phyloP scores from a whole-genome alignment of 1,139 yeast species.

The Casaregolazyma lundiana region DNA sequence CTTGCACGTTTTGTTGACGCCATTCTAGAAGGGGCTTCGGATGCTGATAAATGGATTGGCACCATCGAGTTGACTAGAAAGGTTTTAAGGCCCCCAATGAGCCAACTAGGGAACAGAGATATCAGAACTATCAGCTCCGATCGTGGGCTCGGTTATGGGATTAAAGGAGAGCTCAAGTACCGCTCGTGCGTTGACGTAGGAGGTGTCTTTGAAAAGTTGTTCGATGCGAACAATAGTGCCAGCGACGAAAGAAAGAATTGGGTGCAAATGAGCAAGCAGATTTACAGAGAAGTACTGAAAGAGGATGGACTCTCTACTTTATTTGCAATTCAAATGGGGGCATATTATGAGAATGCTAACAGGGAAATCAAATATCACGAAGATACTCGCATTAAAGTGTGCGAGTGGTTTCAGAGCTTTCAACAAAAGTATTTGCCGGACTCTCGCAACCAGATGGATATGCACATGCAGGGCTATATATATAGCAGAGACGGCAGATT shows the following conservation, averaged over 20 bases:
- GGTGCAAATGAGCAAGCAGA: no score
- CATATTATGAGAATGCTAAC: background rate
- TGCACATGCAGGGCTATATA: background rate
- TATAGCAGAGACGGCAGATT: background rate
- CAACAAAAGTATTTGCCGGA: background rate
- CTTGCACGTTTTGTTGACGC: no score
- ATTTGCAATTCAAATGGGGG: no score
- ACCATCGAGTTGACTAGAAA: background rate
- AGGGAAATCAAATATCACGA: background rate
- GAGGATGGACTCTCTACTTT: no score
- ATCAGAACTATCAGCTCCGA: background rate
- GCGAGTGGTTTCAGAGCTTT: background rate
- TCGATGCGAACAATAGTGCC: no score
- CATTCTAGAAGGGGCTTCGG: background rate
- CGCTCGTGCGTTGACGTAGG: background rate
- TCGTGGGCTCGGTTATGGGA: no score
- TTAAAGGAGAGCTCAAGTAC: no score
- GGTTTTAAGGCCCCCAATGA: background rate
- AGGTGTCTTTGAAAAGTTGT: no score
- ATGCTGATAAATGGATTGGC: background rate
- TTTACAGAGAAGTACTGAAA: no score
- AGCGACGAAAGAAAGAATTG: no score
- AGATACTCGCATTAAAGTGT: background rate
- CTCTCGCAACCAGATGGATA: background rate
- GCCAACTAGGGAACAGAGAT: background rate